Base-by-base conservation (phyloP, 768 basidiomycete genomes). In the Russula griseocarnosa region DNA sequence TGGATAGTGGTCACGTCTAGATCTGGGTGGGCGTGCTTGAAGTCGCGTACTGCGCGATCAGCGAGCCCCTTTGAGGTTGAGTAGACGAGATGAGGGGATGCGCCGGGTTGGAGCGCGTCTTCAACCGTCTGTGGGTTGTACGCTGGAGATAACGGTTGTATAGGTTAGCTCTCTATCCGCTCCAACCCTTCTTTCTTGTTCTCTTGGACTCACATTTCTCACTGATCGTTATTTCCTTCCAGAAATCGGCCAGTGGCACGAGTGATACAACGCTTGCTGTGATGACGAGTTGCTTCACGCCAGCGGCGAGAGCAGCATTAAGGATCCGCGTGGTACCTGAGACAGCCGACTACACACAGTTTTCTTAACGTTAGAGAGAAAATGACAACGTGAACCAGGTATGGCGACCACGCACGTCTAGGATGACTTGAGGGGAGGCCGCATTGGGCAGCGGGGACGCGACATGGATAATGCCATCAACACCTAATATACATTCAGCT, bases 21-120 rank as follows among this genome's bases (percentile, higher is more conserved):
- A 1, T 69, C 65, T 6, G 67, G 68, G 58, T 75, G 72, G n/a
- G 68, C 59, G 3, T 60, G 65, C 3, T 67, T 70, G 58, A 72
- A 74, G 22, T 67, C 58, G 68, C 71, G 70, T 8, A 67, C 69
- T 2, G 70, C 68, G 5, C 20, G 61, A 60, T 74, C 74, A 3
- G 74, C 68, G 13, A 73, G 62, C 1, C 69, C 32, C 67, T 81
- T 81, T 16, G 78, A 73, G 14, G 74, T 74, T 8, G 62, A 52
- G 64, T 81, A 82, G 18, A 70, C 70, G 42, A 75, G 70, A 46
- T 73, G 55, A 18, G 68, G 62, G 20, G 65, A 28, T 28, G 58
- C 58, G 46, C 65, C 64, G 3, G 66, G 69, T 6, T 46, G 57
- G 6, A 78, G 56, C 14, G 74, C 73, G 26, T 74, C 69, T 52